Evolutionary conservation across 2,329 filamentous ascomycete species (phyloP).

Genomic region (Thelonectria blattea): DNA sequence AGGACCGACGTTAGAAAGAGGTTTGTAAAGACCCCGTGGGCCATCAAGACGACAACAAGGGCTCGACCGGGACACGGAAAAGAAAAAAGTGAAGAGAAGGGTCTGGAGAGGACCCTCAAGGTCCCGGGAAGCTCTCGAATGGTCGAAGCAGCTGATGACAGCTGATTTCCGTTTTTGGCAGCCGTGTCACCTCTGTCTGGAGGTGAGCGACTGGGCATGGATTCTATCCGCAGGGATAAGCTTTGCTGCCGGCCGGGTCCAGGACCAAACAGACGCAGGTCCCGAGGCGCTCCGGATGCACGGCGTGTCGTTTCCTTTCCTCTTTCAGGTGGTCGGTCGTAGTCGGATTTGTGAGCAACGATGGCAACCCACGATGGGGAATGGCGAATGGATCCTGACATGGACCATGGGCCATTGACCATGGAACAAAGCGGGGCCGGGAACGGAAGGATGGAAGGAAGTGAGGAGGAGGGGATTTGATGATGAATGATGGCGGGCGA

Average conservation of each 20-base stretch:
- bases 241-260: conserved; percentile 15
- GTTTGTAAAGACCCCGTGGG: conserved; percentile 19
- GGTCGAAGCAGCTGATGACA: conserved; percentile 23
- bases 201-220: conserved; percentile 1
- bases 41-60: conserved; percentile 21
- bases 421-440: background rate
- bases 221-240: conserved; percentile 14
- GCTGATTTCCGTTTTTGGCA: conserved; percentile 40
- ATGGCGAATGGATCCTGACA: background rate
- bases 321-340: conserved; percentile 37
- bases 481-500: too few species aligned
- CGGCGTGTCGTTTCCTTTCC: conserved; percentile 42
- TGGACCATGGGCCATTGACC: background rate
- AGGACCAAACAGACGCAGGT: conserved; percentile 33
- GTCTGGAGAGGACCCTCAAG: background rate
- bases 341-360: conserved; percentile 25
- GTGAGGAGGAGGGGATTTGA: too few species aligned
- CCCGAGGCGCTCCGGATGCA: conserved; percentile 38
- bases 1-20: background rate
- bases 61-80: conserved; percentile 1
- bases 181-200: conserved; percentile 35
- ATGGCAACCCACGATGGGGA: background rate
- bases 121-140: conserved; percentile 15
- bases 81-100: background rate
- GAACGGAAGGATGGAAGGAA: background rate